Evolutionary conservation across 2,329 filamentous ascomycete species (phyloP), one percentile per base, ranked within the genome.

Genomic region (Hypoxylon sp.): DNA sequence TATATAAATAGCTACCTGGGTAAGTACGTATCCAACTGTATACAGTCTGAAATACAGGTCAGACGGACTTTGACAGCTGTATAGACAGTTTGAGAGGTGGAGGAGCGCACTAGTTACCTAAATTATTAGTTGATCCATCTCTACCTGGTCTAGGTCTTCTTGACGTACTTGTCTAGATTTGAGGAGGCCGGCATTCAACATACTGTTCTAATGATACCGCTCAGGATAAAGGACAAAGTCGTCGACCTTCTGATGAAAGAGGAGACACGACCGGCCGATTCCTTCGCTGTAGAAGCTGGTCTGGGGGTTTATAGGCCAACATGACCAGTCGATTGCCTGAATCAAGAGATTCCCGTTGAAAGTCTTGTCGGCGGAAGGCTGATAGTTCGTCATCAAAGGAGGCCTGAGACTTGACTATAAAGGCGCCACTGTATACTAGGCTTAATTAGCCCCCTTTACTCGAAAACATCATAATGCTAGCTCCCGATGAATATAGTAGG

Each of bases 301-400:
- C 59, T 24, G 19, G 14, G 2, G 29, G 5, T 35, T 55, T 39
- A 22, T 62, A 19, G 14, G 50, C 11, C 6, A 48, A 19, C 29
- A 42, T 48, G 19, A 62, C 50, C 29, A 62, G 14, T 55, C 39
- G 26, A 14, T 31, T 55, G 9, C 50, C 59, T 35, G 10, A 42
- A 2, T 54, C 50, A 29, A 54, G 19, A 3, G 59, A 42, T 19
- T 62, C 59, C n/a, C 22, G 26, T 35, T 37, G 39, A 19, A 62
- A 54, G 11, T 35, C 6, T 54, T 42, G 24, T 24, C 4, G 29
- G 17, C 29, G 37, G 3, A 9, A 47, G n/a, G 4, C 29, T 14
- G 39, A 39, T 13, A 37, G 11, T 13, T 19, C n/a, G 31, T 46
- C 11, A 46, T 48, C 5, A 37, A 4, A 14, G 11, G 2, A 4